Conservation (phyloP, 2,329 filamentous ascomycete species). For the Ceratocystis harringtonii region DNA sequence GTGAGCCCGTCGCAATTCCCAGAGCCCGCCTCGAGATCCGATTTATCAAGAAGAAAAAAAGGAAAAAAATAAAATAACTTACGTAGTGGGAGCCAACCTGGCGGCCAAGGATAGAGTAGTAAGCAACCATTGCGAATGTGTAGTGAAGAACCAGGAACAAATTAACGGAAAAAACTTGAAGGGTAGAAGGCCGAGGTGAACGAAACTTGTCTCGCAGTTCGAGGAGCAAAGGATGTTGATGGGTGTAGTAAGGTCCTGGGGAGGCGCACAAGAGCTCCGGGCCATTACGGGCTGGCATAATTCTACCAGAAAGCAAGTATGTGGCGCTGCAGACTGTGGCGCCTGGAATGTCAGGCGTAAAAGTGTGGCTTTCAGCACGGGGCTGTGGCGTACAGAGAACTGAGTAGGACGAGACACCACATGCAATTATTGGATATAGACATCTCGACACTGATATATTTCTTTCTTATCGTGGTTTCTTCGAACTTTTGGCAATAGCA, state of each 20-base stretch:
- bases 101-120: conserved; percentile 42
- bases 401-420: too few species aligned
- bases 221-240: conserved; percentile 3
- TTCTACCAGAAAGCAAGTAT: not conserved
- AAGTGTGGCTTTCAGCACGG: not conserved
- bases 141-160: not conserved
- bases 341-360: conserved; percentile 12
- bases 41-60: not conserved
- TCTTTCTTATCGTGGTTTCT: too few species aligned
- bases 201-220: conserved; percentile 6
- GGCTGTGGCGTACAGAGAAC: not conserved
- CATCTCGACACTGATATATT: too few species aligned
- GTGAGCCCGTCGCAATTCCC: not conserved
- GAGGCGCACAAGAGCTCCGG: conserved; percentile 7
- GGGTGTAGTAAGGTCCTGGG: not conserved
- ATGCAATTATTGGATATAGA: too few species aligned
- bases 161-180: not conserved
- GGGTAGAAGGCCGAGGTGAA: not conserved
- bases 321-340: conserved; percentile 2
- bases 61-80: conserved; percentile 23
- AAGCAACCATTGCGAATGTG: conserved; percentile 17
- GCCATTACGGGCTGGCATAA: conserved; percentile 9
- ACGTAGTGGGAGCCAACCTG: conserved; percentile 48
- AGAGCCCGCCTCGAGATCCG: not conserved
- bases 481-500: not conserved